A percentile compares a stretch with the other conserved stretches of the same genome.
phyloP scores from a whole-genome alignment of 106 monocot genomes.

The Dendrobium huoshanense region DNA sequence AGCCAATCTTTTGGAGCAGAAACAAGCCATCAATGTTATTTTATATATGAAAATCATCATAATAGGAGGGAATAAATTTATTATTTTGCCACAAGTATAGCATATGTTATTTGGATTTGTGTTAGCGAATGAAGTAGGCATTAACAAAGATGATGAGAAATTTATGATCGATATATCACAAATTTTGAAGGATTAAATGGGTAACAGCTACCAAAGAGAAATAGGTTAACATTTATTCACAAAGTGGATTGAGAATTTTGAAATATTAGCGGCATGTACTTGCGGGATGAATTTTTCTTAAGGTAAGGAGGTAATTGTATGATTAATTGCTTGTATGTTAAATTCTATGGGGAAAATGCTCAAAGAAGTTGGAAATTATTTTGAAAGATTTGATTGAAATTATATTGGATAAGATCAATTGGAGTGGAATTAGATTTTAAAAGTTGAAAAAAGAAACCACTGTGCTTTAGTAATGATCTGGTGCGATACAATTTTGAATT shows the following conservation, averaged over 20 bases:
- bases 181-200: neutral
- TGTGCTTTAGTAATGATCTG: neutral
- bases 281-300: too few relatives aligned
- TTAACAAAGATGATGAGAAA: neutral
- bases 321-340: too few relatives aligned
- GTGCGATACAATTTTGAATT: neutral
- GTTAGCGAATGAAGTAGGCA: neutral
- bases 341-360: too few relatives aligned
- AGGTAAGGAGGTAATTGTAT: too few relatives aligned
- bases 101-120: neutral
- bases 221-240: neutral
- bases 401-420: neutral
- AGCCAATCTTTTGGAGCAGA: neutral
- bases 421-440: neutral
- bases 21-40: neutral
- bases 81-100: neutral
- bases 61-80: too few relatives aligned
- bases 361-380: too few relatives aligned
- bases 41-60: neutral
- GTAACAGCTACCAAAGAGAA: neutral
- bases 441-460: neutral
- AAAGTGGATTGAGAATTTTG: neutral
- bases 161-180: neutral
- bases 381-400: neutral
- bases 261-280: neutral